phyloP scores from a whole-genome alignment of 2,329 filamentous ascomycete species.

The Exophiala oligosperma region DNA sequence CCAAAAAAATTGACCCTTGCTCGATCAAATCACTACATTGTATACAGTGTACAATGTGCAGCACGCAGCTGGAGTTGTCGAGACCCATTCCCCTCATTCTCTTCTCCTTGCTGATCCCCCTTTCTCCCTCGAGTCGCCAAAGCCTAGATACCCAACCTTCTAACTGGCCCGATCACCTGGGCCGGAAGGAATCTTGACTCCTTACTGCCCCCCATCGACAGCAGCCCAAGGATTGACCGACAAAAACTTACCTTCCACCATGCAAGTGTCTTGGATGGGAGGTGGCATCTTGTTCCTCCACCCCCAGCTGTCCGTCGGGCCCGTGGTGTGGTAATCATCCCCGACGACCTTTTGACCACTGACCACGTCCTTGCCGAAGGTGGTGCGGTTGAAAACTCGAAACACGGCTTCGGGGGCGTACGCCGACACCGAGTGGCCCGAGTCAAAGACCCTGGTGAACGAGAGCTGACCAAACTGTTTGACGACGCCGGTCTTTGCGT shows the following conservation, averaged over 20 bases:
- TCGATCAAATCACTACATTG: too few species aligned
- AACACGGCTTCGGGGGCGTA: slow-evolving; percentile 58
- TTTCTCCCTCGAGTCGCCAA: too few species aligned
- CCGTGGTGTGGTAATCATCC: slow-evolving; percentile 6
- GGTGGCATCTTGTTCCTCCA: slow-evolving; percentile 16
- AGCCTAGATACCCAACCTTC: too few species aligned
- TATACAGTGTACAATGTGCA: too few species aligned
- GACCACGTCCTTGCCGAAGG: slow-evolving; percentile 54
- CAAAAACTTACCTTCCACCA: slow-evolving; percentile 10
- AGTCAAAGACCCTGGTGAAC: slow-evolving; percentile 49
- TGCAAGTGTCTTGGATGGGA: slow-evolving; percentile 5
- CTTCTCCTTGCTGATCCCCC: too few species aligned
- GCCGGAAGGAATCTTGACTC: too few species aligned
- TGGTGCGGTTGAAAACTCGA: slow-evolving; percentile 54
- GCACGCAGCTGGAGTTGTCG: too few species aligned
- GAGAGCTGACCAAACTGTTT: slow-evolving; percentile 52
- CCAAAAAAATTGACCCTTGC: too few species aligned
- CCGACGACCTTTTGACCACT: slow-evolving; percentile 43
- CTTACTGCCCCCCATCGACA: neutral
- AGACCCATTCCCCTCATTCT: too few species aligned
- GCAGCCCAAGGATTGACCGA: slow-evolving; percentile 2
- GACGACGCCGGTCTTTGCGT: slow-evolving; percentile 45
- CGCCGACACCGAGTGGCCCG: slow-evolving; percentile 51
- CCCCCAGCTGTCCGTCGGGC: slow-evolving; percentile 15
- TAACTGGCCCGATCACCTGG: too few species aligned